These are phyloP conservation scores for Saprolegnia diclina DNA, from an alignment of 352 stramenopile species.

Conservation along the genomic window DNA sequence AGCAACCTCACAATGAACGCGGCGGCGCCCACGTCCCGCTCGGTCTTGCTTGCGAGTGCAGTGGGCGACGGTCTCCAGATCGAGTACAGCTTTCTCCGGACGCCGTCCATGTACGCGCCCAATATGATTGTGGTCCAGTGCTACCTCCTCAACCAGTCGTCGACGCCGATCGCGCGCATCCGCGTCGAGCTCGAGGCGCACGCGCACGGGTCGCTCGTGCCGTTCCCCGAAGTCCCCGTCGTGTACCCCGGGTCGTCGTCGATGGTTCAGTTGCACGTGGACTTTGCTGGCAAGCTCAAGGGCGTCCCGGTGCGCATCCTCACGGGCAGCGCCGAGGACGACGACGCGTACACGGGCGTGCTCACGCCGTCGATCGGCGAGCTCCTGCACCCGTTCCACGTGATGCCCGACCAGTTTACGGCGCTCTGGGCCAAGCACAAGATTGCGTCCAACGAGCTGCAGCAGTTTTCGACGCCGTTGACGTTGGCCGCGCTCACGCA, in stretches of 20 bases:
- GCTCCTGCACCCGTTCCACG: constrained; percentile 59
- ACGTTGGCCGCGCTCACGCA: constrained; percentile 20
- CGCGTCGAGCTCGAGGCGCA: constrained; percentile 29
- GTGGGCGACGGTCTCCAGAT: constrained; percentile 54
- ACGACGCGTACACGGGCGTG: constrained; percentile 46
- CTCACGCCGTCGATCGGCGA: constrained; percentile 58
- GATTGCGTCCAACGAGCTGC: background rate
- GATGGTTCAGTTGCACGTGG: constrained; percentile 76
- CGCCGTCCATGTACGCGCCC: constrained; percentile 49
- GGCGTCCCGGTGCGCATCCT: constrained; percentile 57
- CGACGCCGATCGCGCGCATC: constrained; percentile 50
- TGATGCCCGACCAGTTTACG: constrained; percentile 66
- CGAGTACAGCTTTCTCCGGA: constrained; percentile 61
- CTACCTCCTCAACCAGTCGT: constrained; percentile 62
- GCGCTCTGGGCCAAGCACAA: constrained; percentile 31
- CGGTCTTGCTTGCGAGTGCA: constrained; percentile 49
- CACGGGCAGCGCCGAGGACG: constrained; percentile 37
- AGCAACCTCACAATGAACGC: constrained; percentile 57
- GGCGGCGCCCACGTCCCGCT: constrained; percentile 29
- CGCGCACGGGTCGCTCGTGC: constrained; percentile 42
- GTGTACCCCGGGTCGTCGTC: constrained; percentile 71
- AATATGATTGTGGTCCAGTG: constrained; percentile 69
- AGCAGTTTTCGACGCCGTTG: constrained; percentile 15
- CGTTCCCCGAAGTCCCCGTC: constrained; percentile 77
- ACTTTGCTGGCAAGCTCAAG: constrained; percentile 71